These are phyloP conservation scores for Chaetomiaceae sp. DNA, from an alignment of 2,329 filamentous ascomycete species.

Conservation along the genomic window DNA sequence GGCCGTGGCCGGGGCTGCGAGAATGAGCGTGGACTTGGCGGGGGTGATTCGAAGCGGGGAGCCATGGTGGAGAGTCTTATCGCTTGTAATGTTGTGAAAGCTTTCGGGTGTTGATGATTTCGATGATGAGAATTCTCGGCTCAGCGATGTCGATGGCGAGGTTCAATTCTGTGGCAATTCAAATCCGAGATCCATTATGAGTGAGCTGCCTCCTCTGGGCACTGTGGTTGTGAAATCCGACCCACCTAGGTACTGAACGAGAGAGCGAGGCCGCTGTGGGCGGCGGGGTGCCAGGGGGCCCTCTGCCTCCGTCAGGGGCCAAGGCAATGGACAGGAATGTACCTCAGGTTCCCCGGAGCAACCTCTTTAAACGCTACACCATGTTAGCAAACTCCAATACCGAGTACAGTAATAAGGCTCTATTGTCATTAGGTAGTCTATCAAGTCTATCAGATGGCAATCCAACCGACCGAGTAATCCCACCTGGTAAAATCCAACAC, in stretches of 20 bases:
- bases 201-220: too few relatives aligned
- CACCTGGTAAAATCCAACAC: not conserved
- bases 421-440: not conserved
- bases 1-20: conserved; percentile 42
- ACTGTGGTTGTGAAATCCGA: not conserved
- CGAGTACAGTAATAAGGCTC: not conserved
- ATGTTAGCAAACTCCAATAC: too few relatives aligned
- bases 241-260: not conserved
- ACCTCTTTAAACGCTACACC: not conserved
- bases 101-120: too few relatives aligned
- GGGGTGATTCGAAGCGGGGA: conserved; percentile 18
- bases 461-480: not conserved
- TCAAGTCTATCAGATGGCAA: not conserved
- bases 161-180: too few relatives aligned
- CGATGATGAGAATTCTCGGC: too few relatives aligned
- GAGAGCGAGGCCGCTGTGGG: not conserved
- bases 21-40: conserved; percentile 22
- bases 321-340: too few relatives aligned
- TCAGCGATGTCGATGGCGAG: too few relatives aligned
- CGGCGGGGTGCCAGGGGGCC: conserved; percentile 1
- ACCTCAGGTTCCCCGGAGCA: not conserved
- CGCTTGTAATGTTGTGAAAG: not conserved
- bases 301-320: not conserved
- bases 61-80: conserved; percentile 12
- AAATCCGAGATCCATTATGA: too few relatives aligned